Conservation (phyloP, 2,329 filamentous ascomycete genomes). For the Trichoderma sp. region DNA sequence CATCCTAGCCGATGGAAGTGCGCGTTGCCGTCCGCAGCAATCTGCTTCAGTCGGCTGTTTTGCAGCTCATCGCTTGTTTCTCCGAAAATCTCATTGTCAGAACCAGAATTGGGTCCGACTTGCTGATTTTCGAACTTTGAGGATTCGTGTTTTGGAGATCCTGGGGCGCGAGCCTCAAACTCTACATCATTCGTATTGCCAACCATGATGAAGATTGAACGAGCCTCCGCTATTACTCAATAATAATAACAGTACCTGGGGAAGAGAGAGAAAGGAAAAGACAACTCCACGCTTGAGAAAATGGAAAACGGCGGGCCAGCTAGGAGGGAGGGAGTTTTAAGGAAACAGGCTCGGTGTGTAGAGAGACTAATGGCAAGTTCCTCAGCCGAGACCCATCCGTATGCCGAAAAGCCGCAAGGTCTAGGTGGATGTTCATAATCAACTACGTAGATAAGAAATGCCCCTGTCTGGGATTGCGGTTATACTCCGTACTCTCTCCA, state of each 20-base stretch:
- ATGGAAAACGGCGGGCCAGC: neutral
- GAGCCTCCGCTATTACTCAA: neutral
- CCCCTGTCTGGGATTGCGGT: neutral
- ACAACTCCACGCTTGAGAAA: neutral
- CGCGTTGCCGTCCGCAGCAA: slow-evolving; percentile 46
- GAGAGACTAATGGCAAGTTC: slow-evolving; percentile 11
- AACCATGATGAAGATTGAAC: neutral
- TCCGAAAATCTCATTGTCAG: slow-evolving; percentile 30
- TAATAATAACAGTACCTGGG: neutral
- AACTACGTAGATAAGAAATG: neutral
- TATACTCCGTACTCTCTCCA: neutral
- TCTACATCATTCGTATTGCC: neutral
- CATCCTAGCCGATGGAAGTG: slow-evolving; percentile 55
- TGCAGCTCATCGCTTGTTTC: slow-evolving; percentile 37
- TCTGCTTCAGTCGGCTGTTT: slow-evolving; percentile 47
- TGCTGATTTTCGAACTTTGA: slow-evolving; percentile 7
- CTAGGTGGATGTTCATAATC: slow-evolving; percentile 6
- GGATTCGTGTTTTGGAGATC: neutral
- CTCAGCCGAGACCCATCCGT: slow-evolving; percentile 13
- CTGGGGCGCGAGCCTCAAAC: neutral
- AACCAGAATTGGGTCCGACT: neutral
- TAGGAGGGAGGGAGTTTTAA: slow-evolving; percentile 1
- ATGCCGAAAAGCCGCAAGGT: slow-evolving; percentile 13
- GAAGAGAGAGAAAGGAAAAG: neutral
- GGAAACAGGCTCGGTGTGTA: neutral